phyloP scores from a whole-genome alignment of 164 flowering plant genomes.

The Aristolochia californica region DNA sequence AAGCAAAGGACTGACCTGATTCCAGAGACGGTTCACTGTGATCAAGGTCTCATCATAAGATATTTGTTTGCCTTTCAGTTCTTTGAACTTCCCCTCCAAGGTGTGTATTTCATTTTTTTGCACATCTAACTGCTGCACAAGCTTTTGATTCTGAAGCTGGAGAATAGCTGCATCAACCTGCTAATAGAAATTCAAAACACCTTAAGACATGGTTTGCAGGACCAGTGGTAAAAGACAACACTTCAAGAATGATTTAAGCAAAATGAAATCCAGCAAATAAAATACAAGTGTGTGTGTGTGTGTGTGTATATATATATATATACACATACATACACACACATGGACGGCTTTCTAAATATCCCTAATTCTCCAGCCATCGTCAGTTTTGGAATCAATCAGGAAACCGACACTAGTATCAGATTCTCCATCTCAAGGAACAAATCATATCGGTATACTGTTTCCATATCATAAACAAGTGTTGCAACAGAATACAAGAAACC shows the following conservation, averaged over 20 bases:
- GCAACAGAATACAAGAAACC: no score
- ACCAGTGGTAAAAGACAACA: not conserved
- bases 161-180: slow-evolving; percentile 81
- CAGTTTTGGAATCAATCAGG: no score
- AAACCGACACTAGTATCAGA: no score
- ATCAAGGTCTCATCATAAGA: slow-evolving; percentile 63
- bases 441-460: no score
- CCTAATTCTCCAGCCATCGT: not conserved
- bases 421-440: no score
- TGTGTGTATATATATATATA: no score
- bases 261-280: not conserved
- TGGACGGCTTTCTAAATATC: not conserved
- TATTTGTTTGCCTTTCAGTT: slow-evolving; percentile 48
- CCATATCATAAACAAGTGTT: no score
- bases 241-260: not conserved
- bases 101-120: slow-evolving; percentile 68
- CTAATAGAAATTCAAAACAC: slow-evolving; percentile 4
- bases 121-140: slow-evolving; percentile 72
- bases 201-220: not conserved
- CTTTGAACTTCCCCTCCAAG: slow-evolving; percentile 51
- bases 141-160: slow-evolving; percentile 79
- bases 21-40: slow-evolving; percentile 64
- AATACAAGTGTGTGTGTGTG: no score
- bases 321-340: not conserved
- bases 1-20: slow-evolving; percentile 42